Evolutionary conservation across 2,329 filamentous ascomycete species (phyloP), one percentile per base, ranked within the genome.

Genomic region (Aspergillus brunneoviolaceus): DNA sequence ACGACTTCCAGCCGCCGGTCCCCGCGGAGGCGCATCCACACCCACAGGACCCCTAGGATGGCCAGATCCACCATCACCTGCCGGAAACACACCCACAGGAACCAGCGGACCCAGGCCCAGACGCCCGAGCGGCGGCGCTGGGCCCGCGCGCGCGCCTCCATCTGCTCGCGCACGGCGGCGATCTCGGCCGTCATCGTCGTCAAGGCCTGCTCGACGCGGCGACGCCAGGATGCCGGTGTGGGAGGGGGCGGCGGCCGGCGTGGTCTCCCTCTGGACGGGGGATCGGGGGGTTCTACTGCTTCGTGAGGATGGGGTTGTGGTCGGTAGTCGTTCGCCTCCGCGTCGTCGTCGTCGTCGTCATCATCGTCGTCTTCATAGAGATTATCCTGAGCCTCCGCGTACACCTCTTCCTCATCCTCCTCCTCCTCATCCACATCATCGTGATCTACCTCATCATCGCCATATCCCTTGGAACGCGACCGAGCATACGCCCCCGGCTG

Each of bases 151-250:
- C 91, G 87, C 0, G 87, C 85, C 57, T 92, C 89, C 66, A 98
- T 89, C 72, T 98, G 93, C 76, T 99, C 95, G 39, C 95, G 85
- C 63, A 98, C 78, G 0, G 95, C 95, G 1, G 95, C 93, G 33
- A 99, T 87, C 77, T 99, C 95, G 16, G 92, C 90, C 5, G 93
- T 96, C 78, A 98, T 87, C 68, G 92, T 91, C 58, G 94, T 91
- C 59, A 98, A 82, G 23, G 92, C 91, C 49, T 88, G 85, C 78
- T 98, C 94, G 63, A 98, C 89, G 67, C 90, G 88, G 61, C 85
- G 87, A 55, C 90, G 88, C 91, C 92, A 96, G 69, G 86, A 87
- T 29, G 27, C 27, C 27, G 27, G 27, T 7, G 27, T 29, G 27
- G 27, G 27, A 9, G 27, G 27, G 27, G 27, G 27, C 27, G 27